phyloP scores from a whole-genome alignment of 73 alveolate species.

The Blepharisma japonicum region DNA sequence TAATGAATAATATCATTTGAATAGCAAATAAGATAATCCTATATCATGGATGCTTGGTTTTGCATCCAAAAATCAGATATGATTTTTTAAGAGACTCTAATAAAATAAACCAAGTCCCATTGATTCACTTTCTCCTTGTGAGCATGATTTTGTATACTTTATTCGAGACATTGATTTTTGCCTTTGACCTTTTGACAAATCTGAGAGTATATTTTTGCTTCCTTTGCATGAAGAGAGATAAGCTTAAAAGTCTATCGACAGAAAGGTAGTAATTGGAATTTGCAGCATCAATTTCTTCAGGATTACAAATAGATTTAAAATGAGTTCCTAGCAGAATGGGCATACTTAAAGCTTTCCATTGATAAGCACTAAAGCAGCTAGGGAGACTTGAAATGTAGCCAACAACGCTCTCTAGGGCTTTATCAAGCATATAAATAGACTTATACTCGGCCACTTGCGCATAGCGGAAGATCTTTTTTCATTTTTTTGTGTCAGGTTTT shows the following conservation, averaged over 20 bases:
- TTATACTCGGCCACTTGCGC: conserved; percentile 15
- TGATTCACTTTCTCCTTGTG: conserved; percentile 17
- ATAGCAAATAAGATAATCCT: background rate
- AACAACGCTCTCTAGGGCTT: conserved; percentile 28
- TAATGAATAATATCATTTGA: background rate
- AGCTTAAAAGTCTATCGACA: background rate
- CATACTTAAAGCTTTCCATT: conserved; percentile 38
- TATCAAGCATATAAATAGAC: conserved; percentile 18
- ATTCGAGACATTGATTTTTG: conserved; percentile 4
- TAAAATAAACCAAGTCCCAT: conserved; percentile 25
- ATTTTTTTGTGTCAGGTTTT: background rate
- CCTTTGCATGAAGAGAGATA: background rate
- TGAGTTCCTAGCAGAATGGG: background rate
- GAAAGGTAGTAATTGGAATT: background rate
- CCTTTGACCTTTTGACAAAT: background rate
- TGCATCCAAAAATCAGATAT: background rate
- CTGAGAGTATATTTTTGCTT: background rate
- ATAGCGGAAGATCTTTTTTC: background rate
- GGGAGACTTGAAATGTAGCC: conserved; percentile 35
- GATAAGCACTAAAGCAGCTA: conserved; percentile 33
- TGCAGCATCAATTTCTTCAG: background rate
- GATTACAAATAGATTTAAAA: background rate
- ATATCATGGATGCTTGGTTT: conserved; percentile 6
- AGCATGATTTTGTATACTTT: background rate
- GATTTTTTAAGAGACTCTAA: background rate